Percentiles rank a stretch among this genome's conserved stretches.
phyloP scores from a whole-genome alignment of 2,329 filamentous ascomycete genomes.

The Coniochaeta prunicola region DNA sequence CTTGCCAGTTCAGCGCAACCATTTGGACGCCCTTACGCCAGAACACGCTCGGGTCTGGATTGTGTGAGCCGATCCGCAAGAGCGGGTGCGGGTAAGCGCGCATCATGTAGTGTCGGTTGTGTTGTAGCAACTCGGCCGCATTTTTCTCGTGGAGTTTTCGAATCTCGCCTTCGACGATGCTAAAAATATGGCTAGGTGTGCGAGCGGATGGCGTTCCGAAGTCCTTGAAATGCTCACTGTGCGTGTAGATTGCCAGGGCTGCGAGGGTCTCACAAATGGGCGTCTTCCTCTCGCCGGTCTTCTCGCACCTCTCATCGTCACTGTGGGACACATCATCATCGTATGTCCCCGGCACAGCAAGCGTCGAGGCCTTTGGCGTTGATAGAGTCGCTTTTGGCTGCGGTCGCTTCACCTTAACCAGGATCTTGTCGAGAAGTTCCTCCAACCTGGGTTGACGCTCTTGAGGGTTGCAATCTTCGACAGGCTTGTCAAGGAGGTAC shows the following conservation, averaged over 20 bases:
- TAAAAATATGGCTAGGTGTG: slow-evolving; percentile 68
- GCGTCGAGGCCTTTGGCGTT: slow-evolving; percentile 22
- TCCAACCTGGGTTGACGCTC: slow-evolving; percentile 61
- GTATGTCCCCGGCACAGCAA: slow-evolving; percentile 26
- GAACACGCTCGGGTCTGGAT: slow-evolving; percentile 84
- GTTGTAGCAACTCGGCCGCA: slow-evolving; percentile 60
- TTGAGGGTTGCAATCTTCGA: slow-evolving; percentile 41
- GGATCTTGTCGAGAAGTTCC: slow-evolving; percentile 70
- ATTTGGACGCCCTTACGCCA: slow-evolving; percentile 96
- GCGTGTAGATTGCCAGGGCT: slow-evolving; percentile 75
- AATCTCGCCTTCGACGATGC: slow-evolving; percentile 78
- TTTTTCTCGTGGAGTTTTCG: slow-evolving; percentile 51
- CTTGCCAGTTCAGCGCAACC: slow-evolving; percentile 98
- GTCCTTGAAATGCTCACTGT: slow-evolving; percentile 71
- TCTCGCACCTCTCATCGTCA: slow-evolving; percentile 6
- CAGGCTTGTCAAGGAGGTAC: slow-evolving; percentile 57
- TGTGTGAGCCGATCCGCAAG: slow-evolving; percentile 72
- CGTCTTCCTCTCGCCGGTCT: slow-evolving; percentile 36
- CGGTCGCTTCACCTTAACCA: slow-evolving; percentile 70
- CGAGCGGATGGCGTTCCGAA: slow-evolving; percentile 59
- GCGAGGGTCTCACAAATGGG: slow-evolving; percentile 65
- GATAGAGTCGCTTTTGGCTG: slow-evolving; percentile 18
- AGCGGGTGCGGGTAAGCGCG: slow-evolving; percentile 79
- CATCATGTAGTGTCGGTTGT: slow-evolving; percentile 86
- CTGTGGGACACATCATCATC: slow-evolving; percentile 31